Evolutionary conservation across 495 filamentous ascomycete species (phyloP).

Genomic region (Bacidia rubella): DNA sequence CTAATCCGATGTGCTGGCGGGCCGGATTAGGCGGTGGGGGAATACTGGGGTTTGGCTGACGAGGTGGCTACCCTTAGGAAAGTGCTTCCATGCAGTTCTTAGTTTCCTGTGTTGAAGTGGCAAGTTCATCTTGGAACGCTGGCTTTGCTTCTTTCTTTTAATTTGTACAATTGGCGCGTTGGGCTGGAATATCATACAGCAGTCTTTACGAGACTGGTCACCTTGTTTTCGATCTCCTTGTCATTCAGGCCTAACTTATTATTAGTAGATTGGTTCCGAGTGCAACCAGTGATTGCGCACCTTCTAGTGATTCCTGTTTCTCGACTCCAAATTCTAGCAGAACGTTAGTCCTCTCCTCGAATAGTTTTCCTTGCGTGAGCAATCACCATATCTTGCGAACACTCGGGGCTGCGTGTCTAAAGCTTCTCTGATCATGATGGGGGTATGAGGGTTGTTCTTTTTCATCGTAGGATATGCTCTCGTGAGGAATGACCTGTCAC

Average conservation of each 20-base stretch:
- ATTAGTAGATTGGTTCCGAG: constrained; percentile 14
- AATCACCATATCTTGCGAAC: constrained; percentile 86
- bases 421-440: constrained; percentile 91
- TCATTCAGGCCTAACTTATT: constrained; percentile 59
- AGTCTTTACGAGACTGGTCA: constrained; percentile 68
- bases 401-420: constrained; percentile 66
- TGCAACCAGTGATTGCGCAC: constrained; percentile 28
- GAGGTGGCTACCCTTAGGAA: too few species aligned
- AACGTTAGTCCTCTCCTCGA: constrained; percentile 10
- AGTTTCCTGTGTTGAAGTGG: too few species aligned
- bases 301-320: constrained; percentile 67
- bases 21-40: too few species aligned
- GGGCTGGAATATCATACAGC: constrained; percentile 19
- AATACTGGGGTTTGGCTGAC: too few species aligned
- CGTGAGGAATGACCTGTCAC: constrained; percentile 66
- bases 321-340: constrained; percentile 70
- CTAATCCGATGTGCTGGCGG: too few species aligned
- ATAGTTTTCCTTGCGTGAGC: too few species aligned
- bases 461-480: constrained; percentile 97
- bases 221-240: constrained; percentile 81
- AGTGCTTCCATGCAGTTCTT: too few species aligned
- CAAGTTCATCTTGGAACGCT: too few species aligned
- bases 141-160: too few species aligned
- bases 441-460: constrained; percentile 90
- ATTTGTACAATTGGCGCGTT: too few species aligned